These are phyloP conservation scores for Yamadazyma blattariae DNA, from an alignment of 1,139 yeast genomes.

Conservation along the genomic window DNA sequence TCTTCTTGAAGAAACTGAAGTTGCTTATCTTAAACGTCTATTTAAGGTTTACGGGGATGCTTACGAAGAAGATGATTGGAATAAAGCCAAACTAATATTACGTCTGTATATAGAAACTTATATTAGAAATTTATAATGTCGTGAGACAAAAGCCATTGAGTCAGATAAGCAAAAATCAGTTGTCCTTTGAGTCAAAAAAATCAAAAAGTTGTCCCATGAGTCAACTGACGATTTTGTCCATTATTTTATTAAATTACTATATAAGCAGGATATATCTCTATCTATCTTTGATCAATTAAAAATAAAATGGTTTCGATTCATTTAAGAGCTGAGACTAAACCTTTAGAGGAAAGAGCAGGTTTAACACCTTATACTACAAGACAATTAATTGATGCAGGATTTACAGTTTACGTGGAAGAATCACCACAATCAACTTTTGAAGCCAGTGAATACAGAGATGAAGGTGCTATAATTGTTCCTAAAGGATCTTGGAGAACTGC, in stretches of 20 bases:
- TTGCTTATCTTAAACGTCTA: constrained; percentile 38
- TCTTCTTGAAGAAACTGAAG: constrained; percentile 44
- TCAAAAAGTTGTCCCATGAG: too few relatives aligned
- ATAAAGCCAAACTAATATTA: constrained; percentile 22
- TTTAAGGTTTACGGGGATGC: constrained; percentile 61
- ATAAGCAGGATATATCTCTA: too few relatives aligned
- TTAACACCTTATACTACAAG: constrained; percentile 89
- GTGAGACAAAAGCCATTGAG: too few relatives aligned
- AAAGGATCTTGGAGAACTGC: constrained; percentile 91
- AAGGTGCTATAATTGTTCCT: constrained; percentile 86
- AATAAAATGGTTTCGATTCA: constrained; percentile 55
- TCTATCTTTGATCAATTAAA: too few relatives aligned
- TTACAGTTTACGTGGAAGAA: constrained; percentile 82
- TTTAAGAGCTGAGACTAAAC: constrained; percentile 94
- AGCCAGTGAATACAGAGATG: constrained; percentile 68
- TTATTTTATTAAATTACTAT: too few relatives aligned
- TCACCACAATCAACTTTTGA: constrained; percentile 79
- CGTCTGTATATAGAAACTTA: constrained; percentile 7
- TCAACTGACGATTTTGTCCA: too few relatives aligned
- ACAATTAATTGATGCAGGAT: constrained; percentile 82
- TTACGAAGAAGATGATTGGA: constrained; percentile 34
- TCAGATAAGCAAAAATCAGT: too few relatives aligned
- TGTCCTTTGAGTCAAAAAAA: too few relatives aligned
- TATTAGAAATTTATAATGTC: constrained; percentile 3
- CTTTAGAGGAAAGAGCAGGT: constrained; percentile 95